Evolutionary conservation across 352 stramenopile genomes (phyloP).

Genomic region (Sclerospora graminicola): DNA sequence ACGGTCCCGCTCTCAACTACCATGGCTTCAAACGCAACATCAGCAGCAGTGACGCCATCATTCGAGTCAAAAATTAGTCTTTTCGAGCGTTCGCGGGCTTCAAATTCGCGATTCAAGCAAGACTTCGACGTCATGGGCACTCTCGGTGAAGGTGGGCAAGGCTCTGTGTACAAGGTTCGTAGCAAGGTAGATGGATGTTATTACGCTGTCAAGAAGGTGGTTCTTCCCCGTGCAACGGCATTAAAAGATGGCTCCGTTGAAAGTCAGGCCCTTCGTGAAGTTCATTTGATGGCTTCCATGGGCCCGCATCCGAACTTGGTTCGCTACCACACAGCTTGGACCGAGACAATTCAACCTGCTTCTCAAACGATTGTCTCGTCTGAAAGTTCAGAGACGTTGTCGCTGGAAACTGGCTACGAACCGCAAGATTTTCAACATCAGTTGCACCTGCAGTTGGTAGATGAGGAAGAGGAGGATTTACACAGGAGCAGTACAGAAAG

Average conservation of each 20-base stretch:
- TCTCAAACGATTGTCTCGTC: constrained; percentile 20
- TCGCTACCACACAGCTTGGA: constrained; percentile 72
- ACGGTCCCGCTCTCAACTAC: constrained; percentile 11
- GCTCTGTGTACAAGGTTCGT: constrained; percentile 61
- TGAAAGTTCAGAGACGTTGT: constrained; percentile 26
- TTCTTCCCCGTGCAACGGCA: constrained; percentile 31
- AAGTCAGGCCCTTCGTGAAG: constrained; percentile 57
- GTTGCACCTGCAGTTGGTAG: constrained; percentile 22
- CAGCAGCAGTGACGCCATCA: constrained; percentile 8
- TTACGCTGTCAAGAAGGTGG: constrained; percentile 76
- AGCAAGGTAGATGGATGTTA: constrained; percentile 60
- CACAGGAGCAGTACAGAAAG: constrained; percentile 12
- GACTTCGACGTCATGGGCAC: constrained; percentile 61
- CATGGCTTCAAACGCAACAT: constrained; percentile 15
- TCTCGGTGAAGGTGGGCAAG: constrained; percentile 64
- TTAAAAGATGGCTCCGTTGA: constrained; percentile 31
- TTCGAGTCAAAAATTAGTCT: not conserved
- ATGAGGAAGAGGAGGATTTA: constrained; percentile 17
- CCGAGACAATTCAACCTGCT: constrained; percentile 37
- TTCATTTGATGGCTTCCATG: constrained; percentile 67
- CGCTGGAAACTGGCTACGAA: constrained; percentile 12
- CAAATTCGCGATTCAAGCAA: constrained; percentile 45
- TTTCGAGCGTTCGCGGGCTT: constrained; percentile 1
- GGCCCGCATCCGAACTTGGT: constrained; percentile 63
- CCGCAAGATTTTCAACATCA: constrained; percentile 14